Evolutionary conservation across 306 rosid species (phyloP), one percentile per base, ranked within the genome.

Genomic region (Vigna trinervia): DNA sequence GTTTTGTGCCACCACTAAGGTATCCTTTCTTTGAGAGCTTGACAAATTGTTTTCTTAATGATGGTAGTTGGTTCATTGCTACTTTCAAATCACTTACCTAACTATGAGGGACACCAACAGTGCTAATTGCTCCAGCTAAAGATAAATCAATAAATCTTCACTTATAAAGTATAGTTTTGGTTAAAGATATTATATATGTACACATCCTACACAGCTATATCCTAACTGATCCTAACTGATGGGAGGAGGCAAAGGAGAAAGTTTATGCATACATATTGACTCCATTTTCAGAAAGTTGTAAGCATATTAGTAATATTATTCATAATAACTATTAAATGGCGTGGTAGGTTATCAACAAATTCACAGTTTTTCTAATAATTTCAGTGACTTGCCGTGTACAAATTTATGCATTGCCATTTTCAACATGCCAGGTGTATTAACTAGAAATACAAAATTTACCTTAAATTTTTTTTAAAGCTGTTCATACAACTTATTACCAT

Each of bases 1-100:
- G 13, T n/a, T 17, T 53, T 10, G 17, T 62, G 12, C 67, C 30
- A 36, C 58, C 20, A 4, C 60, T 68, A 60, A 75, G 59, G 51
- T 69, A 39, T 57, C 65, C 65, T 67, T 80, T 66, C 19, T 74
- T 10, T 8, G 30, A 15, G 17, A 50, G 60, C 30, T 70, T 15
- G 61, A 48, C 61, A 50, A 51, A 9, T 43, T 66, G 46, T 66
- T 66, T 30, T 22, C 50, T 64, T 64, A 64, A 64, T 38, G 50
- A n/a, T 38, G 69, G 69, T 63, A 10, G 69, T 32, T 34, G 23
- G 46, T 14, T 60, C 41, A 34, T 32, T 11, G 45, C 67, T 30
- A 28, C 10, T 38, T 59, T 30, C 19, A 15, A 61, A 32, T 15
- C 46, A 61, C 14, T 32, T 15, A 36, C 69, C 69, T 62, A 36